Conservation (phyloP, 2,329 filamentous ascomycete species). For the Arthroderma sp. region DNA sequence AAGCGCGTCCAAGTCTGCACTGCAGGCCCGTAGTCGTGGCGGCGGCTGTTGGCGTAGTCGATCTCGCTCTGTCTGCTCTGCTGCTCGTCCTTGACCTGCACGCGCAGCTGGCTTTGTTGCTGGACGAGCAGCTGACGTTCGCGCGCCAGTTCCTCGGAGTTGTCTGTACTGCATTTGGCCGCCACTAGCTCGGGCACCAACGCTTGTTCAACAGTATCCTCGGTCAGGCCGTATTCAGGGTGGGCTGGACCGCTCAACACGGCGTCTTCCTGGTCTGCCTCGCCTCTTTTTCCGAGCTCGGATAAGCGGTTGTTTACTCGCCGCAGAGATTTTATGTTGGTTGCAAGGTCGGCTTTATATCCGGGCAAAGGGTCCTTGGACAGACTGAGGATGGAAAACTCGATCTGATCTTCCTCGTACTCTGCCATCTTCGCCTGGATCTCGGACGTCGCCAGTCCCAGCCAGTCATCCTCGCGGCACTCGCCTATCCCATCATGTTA, state of each 20-base stretch:
- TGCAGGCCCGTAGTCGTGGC: constrained; percentile 55
- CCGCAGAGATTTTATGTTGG: constrained; percentile 37
- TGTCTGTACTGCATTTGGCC: constrained; percentile 18
- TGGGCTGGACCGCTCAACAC: constrained; percentile 25
- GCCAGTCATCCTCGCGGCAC: constrained; percentile 49
- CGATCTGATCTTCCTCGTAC: constrained; percentile 52
- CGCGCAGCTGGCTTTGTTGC: constrained; percentile 25
- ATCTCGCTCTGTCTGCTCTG: constrained; percentile 30
- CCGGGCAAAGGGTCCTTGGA: constrained; percentile 51
- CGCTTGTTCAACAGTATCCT: constrained; percentile 24
- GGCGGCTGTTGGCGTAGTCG: constrained; percentile 30
- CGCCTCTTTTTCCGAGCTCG: constrained; percentile 11
- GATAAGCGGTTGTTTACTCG: constrained; percentile 23
- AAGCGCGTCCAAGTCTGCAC: constrained; percentile 58
- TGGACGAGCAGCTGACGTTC: constrained; percentile 20
- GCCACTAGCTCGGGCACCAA: constrained; percentile 18
- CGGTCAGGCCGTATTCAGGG: constrained; percentile 28
- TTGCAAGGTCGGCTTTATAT: constrained; percentile 34
- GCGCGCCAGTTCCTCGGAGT: constrained; percentile 23
- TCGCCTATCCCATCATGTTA: constrained; percentile 15
- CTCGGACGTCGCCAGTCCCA: constrained; percentile 49
- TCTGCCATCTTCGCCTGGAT: constrained; percentile 57
- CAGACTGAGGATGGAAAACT: constrained; percentile 69
- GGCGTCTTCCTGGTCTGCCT: constrained; percentile 12
- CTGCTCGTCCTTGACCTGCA: constrained; percentile 31